Conservation (phyloP, 345 rosid species). For the Salix dunnii region DNA sequence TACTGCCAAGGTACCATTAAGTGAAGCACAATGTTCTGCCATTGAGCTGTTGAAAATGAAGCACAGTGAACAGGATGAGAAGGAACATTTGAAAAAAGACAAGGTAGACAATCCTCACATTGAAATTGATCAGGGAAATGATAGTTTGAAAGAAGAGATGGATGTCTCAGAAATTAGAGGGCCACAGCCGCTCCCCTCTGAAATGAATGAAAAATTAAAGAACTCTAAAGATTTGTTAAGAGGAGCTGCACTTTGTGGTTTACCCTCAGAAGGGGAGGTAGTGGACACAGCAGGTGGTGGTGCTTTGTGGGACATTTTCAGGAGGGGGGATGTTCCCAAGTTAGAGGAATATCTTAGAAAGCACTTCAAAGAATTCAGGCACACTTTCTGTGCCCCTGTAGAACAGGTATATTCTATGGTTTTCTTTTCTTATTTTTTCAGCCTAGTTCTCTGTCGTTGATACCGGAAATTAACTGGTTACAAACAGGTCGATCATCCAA, state of each 20-base stretch:
- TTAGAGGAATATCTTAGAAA: slow-evolving; percentile 62
- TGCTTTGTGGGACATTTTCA: slow-evolving; percentile 95
- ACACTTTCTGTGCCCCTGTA: slow-evolving; percentile 58
- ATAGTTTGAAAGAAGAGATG: neutral
- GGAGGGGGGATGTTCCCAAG: slow-evolving; percentile 82
- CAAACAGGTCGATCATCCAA: slow-evolving; percentile 64
- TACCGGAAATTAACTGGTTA: neutral
- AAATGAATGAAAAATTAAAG: neutral
- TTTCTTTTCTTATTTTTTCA: neutral
- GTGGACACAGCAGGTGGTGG: slow-evolving; percentile 33
- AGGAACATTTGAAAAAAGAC: slow-evolving; percentile 31
- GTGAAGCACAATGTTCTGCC: slow-evolving; percentile 50
- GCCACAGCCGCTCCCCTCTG: slow-evolving; percentile 14
- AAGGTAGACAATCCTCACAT: neutral
- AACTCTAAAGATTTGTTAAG: slow-evolving; percentile 10
- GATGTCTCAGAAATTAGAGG: slow-evolving; percentile 5
- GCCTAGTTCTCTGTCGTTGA: neutral
- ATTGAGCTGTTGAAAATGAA: slow-evolving; percentile 44
- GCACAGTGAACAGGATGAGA: slow-evolving; percentile 57
- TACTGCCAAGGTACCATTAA: slow-evolving; percentile 48
- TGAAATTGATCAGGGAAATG: slow-evolving; percentile 7
- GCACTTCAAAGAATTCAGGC: slow-evolving; percentile 72
- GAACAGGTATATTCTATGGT: slow-evolving; percentile 42
- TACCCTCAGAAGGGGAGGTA: neutral
- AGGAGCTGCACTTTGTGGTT: neutral